Evolutionary conservation across 129 eudicot species (phyloP).

Genomic region (Calendula officinalis): DNA sequence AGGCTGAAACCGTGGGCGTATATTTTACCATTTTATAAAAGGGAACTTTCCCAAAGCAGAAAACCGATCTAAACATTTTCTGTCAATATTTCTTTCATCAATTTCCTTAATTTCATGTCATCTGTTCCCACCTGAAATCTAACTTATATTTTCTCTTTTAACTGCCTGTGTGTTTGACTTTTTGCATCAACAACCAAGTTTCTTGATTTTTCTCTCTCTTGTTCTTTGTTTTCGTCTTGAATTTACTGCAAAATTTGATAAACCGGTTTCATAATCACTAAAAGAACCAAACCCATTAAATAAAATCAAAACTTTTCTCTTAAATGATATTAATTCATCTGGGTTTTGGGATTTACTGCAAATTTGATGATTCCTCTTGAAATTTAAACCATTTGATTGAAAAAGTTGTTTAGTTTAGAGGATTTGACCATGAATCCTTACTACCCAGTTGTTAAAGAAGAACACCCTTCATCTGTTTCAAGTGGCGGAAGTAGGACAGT

Average conservation of each 20-base stretch:
- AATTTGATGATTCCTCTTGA: slow-evolving; percentile 19
- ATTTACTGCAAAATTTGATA: not conserved
- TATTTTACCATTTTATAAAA: slow-evolving; percentile 30
- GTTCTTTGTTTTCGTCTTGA: not conserved
- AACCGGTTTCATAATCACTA: not conserved
- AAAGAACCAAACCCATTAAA: too few species aligned
- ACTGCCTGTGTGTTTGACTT: slow-evolving; percentile 25
- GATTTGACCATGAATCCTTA: slow-evolving; percentile 44
- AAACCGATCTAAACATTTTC: slow-evolving; percentile 32
- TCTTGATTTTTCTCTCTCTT: not conserved
- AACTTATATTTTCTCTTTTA: slow-evolving; percentile 7
- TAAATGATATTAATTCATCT: not conserved
- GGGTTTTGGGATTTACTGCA: not conserved
- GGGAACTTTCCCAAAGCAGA: slow-evolving; percentile 51
- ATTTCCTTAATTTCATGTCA: slow-evolving; percentile 28
- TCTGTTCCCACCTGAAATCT: slow-evolving; percentile 16
- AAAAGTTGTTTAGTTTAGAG: slow-evolving; percentile 6
- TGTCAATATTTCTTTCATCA: slow-evolving; percentile 25
- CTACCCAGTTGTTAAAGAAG: slow-evolving; percentile 54
- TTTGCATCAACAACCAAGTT: slow-evolving; percentile 14
- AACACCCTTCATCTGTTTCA: slow-evolving; percentile 35
- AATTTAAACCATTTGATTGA: slow-evolving; percentile 5
- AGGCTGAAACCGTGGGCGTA: slow-evolving; percentile 27
- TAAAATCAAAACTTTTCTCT: not conserved
- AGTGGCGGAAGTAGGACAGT: slow-evolving; percentile 21